Percentiles rank a stretch among this genome's conserved stretches.
These are phyloP conservation scores for Colletotrichum tanaceti DNA, from an alignment of 2,329 filamentous ascomycete genomes.

Conservation along the genomic window DNA sequence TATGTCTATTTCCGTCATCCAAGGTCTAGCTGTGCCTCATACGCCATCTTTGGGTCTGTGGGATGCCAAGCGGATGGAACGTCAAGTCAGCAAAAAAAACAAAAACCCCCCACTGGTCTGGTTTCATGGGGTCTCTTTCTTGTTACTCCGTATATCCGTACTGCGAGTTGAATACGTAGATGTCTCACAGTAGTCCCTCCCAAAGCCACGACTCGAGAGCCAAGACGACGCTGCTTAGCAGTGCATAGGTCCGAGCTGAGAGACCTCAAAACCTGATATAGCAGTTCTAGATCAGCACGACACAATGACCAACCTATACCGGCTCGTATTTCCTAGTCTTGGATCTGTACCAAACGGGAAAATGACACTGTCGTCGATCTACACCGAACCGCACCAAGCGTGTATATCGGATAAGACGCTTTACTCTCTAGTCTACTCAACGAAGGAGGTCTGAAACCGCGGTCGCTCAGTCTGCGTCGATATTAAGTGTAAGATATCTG, in stretches of 20 bases:
- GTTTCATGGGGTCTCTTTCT: not conserved
- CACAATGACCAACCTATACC: not conserved
- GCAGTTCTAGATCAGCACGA: conserved; percentile 4
- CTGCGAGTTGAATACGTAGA: not conserved
- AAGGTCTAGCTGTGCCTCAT: not conserved
- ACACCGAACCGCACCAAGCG: not conserved
- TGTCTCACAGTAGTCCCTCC: not conserved
- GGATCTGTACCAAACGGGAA: not conserved
- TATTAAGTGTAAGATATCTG: not conserved
- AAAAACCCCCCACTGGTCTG: no score
- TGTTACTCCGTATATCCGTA: no score
- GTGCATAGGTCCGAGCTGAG: conserved; percentile 20
- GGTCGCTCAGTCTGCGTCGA: not conserved
- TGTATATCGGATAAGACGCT: not conserved
- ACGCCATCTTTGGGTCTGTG: no score
- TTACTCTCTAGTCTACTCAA: not conserved
- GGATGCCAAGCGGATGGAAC: not conserved
- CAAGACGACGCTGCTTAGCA: conserved; percentile 4
- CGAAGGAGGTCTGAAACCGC: not conserved
- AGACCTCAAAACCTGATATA: conserved; percentile 16
- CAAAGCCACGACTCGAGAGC: not conserved
- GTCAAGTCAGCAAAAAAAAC: not conserved
- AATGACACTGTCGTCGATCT: not conserved
- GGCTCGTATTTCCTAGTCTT: not conserved
- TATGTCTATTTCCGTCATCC: not conserved